Conservation (phyloP, 164 flowering plant species). For the Santalum album region DNA sequence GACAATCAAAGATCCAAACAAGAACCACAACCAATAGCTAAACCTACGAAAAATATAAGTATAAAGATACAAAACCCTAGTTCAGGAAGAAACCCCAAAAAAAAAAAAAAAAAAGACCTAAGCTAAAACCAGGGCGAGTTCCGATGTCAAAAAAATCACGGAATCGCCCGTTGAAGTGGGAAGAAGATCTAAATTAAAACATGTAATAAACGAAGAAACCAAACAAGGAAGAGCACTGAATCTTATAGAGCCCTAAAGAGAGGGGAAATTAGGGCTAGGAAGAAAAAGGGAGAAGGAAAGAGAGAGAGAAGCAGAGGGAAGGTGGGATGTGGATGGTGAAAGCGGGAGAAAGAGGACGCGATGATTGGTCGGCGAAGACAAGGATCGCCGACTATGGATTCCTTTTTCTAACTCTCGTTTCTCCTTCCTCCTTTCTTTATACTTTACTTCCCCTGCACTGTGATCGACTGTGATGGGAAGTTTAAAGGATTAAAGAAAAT, state of each 20-base stretch:
- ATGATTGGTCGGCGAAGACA: conserved; percentile 57
- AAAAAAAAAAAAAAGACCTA: conserved; percentile 1
- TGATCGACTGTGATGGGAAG: no score
- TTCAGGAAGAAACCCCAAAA: neutral
- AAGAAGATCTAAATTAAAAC: neutral
- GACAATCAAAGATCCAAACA: neutral
- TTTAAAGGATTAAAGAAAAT: no score
- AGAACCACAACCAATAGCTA: neutral
- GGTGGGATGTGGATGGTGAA: conserved; percentile 9
- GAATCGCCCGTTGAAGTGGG: conserved; percentile 19
- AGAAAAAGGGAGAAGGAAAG: neutral
- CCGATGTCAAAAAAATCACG: conserved; percentile 27
- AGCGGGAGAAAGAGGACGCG: conserved; percentile 16
- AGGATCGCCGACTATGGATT: neutral
- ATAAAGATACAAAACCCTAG: conserved; percentile 11
- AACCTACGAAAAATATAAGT: neutral
- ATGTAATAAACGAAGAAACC: neutral
- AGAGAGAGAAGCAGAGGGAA: neutral
- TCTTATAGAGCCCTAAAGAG: neutral
- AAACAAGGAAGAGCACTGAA: neutral
- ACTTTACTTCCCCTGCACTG: neutral
- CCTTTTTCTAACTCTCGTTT: neutral
- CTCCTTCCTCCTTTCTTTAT: conserved; percentile 3
- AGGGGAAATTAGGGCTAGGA: neutral
- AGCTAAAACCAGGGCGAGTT: conserved; percentile 15